phyloP scores from a whole-genome alignment of 2,329 filamentous ascomycete genomes.

The Passalora sequoiae region DNA sequence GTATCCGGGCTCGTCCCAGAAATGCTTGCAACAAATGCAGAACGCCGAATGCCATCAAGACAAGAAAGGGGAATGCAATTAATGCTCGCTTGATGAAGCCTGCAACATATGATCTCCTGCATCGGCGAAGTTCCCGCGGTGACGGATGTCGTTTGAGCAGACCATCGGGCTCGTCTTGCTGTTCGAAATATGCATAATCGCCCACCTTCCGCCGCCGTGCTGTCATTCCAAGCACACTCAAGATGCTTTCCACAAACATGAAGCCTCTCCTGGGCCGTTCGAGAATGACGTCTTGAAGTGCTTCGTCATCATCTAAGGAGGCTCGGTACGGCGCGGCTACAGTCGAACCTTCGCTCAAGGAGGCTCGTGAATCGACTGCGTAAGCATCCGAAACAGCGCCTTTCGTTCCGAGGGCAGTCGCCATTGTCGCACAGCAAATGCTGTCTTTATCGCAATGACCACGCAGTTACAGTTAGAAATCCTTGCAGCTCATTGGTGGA shows the following conservation, averaged over 20 bases:
- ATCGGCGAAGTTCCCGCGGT: constrained; percentile 10
- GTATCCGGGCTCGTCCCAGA: constrained; percentile 34
- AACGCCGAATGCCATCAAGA: constrained; percentile 31
- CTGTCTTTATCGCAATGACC: too few species aligned
- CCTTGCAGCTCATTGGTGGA: too few species aligned
- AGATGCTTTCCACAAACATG: neutral
- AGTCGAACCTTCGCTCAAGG: constrained; percentile 3
- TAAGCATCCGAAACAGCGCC: constrained; percentile 1
- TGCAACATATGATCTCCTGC: constrained; percentile 12
- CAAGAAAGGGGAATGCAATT: constrained; percentile 10
- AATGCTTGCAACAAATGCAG: constrained; percentile 39
- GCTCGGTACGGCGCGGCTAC: constrained; percentile 5
- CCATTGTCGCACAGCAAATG: too few species aligned
- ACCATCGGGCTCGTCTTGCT: constrained; percentile 9
- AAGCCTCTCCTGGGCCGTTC: neutral
- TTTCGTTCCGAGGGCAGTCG: constrained; percentile 7
- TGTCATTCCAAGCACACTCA: constrained; percentile 4
- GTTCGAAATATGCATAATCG: constrained; percentile 9
- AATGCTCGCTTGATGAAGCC: constrained; percentile 10
- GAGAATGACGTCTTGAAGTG: neutral
- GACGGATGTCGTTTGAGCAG: constrained; percentile 12
- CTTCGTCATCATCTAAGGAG: constrained; percentile 8
- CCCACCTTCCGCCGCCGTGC: constrained; percentile 1
- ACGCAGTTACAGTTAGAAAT: too few species aligned
- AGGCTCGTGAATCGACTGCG: constrained; percentile 3